Percentiles rank a stretch among this genome's conserved stretches.
Conservation (phyloP, 2,329 filamentous ascomycete genomes). For the Berkeleyomyces rouxiae region DNA sequence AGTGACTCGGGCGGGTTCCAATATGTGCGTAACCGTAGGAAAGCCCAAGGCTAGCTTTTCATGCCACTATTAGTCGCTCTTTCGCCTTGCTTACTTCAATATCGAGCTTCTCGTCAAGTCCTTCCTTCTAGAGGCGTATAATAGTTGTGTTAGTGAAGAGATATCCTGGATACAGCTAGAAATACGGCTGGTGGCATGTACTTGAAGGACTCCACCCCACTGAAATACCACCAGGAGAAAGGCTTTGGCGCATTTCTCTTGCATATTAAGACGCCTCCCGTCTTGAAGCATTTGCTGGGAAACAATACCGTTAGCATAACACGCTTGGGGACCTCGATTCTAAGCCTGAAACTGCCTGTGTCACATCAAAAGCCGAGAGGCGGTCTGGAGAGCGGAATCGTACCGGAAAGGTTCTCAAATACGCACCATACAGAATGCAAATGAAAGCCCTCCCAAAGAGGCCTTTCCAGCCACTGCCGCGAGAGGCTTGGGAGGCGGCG, state of each 20-base stretch:
- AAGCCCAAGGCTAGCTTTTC: not conserved
- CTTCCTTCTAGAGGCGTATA: not conserved
- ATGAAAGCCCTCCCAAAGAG: not conserved
- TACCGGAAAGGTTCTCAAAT: not conserved
- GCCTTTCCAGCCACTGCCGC: not conserved
- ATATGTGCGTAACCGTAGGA: not conserved
- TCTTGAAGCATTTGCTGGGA: not conserved
- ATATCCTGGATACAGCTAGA: too few relatives aligned
- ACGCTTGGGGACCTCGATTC: not conserved
- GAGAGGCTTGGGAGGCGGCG: not conserved
- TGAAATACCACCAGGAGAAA: too few relatives aligned
- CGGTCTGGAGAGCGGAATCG: not conserved
- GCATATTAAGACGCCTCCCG: not conserved
- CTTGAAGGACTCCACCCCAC: too few relatives aligned
- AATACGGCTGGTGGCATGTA: too few relatives aligned
- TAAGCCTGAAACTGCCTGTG: not conserved
- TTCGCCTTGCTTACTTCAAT: not conserved
- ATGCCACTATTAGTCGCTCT: not conserved
- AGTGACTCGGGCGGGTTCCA: not conserved
- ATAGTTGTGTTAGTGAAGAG: too few relatives aligned
- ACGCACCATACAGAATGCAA: not conserved
- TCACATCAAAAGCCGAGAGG: not conserved
- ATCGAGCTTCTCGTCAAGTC: not conserved
- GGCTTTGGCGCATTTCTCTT: too few relatives aligned
- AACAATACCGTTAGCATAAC: not conserved